These are phyloP conservation scores for Coemansia sp. DNA, from an alignment of 192 early-diverging fungal species.

Conservation along the genomic window DNA sequence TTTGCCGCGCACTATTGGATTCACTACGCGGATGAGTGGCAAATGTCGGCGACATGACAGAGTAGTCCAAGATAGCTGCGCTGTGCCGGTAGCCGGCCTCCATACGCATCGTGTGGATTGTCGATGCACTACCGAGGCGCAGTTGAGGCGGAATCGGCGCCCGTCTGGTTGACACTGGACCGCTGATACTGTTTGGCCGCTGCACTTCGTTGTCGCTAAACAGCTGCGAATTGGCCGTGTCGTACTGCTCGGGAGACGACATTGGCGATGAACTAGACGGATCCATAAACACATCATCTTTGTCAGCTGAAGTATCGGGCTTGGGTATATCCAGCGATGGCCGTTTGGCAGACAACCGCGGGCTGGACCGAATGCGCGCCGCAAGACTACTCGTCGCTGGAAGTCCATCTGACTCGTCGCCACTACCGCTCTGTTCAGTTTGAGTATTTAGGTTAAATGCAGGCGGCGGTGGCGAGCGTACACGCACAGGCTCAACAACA, in stretches of 20 bases:
- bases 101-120: neutral
- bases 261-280: neutral
- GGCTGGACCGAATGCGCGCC: constrained; percentile 13
- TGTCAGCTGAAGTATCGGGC: neutral
- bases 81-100: neutral
- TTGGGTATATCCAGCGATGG: neutral
- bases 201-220: constrained; percentile 1
- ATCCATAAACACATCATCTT: constrained; percentile 10
- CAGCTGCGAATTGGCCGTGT: constrained; percentile 21
- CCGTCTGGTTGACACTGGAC: neutral
- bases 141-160: neutral
- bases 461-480: neutral
- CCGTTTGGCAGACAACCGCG: constrained; percentile 6
- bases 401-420: neutral
- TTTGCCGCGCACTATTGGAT: neutral
- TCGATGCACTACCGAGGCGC: neutral
- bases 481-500: neutral
- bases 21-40: neutral
- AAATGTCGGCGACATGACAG: constrained; percentile 8
- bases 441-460: neutral
- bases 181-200: neutral
- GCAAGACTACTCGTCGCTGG: neutral
- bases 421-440: neutral
- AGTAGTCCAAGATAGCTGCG: neutral
- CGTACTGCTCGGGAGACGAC: constrained; percentile 9